These are phyloP conservation scores for Prinsepia uniflora DNA, from an alignment of 306 rosid species.

Conservation along the genomic window DNA sequence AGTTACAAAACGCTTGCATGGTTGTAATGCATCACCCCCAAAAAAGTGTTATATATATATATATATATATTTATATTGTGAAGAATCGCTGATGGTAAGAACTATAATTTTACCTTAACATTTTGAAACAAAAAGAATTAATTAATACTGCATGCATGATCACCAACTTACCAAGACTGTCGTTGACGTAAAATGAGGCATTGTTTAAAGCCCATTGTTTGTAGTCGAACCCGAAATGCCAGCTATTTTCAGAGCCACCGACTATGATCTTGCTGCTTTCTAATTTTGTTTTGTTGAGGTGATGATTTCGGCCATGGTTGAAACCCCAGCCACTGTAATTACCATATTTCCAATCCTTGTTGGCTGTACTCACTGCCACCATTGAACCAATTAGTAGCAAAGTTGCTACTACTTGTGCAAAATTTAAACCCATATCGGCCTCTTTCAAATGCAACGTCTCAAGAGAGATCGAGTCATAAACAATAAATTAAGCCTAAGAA, in stretches of 20 bases:
- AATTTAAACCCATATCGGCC: conserved; percentile 26
- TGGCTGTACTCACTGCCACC: conserved; percentile 31
- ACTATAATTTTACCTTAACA: no score
- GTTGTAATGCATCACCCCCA: no score
- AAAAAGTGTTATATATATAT: no score
- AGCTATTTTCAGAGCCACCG: conserved; percentile 44
- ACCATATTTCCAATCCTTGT: conserved; percentile 38
- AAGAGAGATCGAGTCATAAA: background rate
- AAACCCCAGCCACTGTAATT: conserved; percentile 21
- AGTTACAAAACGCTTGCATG: no score
- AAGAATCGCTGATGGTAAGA: no score
- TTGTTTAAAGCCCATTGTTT: conserved; percentile 46
- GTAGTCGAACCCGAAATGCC: conserved; percentile 57
- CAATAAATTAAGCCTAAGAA: background rate
- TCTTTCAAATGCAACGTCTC: background rate
- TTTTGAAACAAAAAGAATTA: no score
- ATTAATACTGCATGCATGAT: conserved; percentile 46
- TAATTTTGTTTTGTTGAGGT: conserved; percentile 2
- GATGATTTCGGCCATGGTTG: background rate
- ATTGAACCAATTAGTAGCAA: conserved; percentile 23
- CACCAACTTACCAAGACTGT: conserved; percentile 43
- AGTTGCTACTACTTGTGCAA: conserved; percentile 1
- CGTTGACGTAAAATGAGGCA: conserved; percentile 52
- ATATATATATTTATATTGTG: no score
- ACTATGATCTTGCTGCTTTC: conserved; percentile 35